Conservation (phyloP, 208 protist species). For the Vickermania ingenoplastis region DNA sequence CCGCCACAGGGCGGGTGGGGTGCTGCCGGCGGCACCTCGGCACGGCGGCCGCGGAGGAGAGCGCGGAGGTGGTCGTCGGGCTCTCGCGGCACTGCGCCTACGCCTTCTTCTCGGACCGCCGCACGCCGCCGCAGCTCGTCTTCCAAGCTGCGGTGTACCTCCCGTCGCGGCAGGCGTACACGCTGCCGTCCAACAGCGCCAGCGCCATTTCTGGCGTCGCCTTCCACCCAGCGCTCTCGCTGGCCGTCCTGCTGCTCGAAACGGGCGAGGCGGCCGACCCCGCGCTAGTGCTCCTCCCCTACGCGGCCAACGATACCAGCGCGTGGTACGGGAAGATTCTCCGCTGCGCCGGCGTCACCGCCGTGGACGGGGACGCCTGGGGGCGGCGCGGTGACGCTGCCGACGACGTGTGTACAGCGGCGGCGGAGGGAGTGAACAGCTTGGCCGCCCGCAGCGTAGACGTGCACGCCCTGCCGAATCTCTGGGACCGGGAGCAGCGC, state of each 20-base stretch:
- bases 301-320: constrained; percentile 15
- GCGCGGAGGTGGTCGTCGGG: neutral
- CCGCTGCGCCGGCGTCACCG: neutral
- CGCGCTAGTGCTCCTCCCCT: constrained; percentile 32
- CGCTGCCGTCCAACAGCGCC: constrained; percentile 15
- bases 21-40: too few relatives aligned
- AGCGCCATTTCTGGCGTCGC: constrained; percentile 35
- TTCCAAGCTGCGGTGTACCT: neutral
- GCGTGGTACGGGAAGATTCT: constrained; percentile 11
- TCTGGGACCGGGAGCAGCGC: constrained; percentile 16
- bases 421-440: neutral
- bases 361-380: neutral
- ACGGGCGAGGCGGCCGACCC: constrained; percentile 17
- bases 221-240: constrained; percentile 39
- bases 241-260: constrained; percentile 37
- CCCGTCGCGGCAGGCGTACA: neutral
- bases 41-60: too few relatives aligned
- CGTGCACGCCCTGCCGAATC: neutral
- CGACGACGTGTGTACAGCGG: neutral
- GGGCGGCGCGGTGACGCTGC: neutral
- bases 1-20: too few relatives aligned
- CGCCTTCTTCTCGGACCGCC: neutral
- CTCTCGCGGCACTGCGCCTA: neutral
- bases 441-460: neutral
- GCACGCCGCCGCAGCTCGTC: neutral